Base-by-base conservation (phyloP, 345 rosid genomes). In the Heritiera fomes region DNA sequence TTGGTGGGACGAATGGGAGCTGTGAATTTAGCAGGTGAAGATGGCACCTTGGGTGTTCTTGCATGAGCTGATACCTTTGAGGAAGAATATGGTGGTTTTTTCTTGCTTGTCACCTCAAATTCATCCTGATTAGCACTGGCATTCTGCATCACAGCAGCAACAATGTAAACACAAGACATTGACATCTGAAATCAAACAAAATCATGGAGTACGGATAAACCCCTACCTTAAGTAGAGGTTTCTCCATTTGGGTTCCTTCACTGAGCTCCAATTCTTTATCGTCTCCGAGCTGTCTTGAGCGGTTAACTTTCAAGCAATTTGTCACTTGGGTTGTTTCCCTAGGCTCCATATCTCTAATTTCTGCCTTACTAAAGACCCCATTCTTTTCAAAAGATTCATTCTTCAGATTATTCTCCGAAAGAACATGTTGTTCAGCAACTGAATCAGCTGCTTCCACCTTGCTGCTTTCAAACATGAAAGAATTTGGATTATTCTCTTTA, bases 161-260 rank as follows among this genome's bases (percentile, higher is more conserved):
- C 40, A 68, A 38, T 61, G 45, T 58, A 81, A 78, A 50, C 64
- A 52, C 30, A 80, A 58, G 18, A 5, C 56, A 47, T 46, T 6
- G 56, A 2, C 20, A 23, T 20, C 12, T 23, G 34, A 55, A 30
- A 10, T 1, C 34, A 45, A 66, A n/a, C 30, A 60, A 45, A 68
- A 17, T 34, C 5, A 20, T 55, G 34, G 28, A 17, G 15, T 3
- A 46, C 1, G 47, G 15, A 60, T 4, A 18, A 38, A 20, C 15
- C 43, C 11, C 34, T 79, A 93, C 98, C 97, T 82, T 85, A 30
- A 80, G 70, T 8, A 78, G 73, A 75, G 92, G 89, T 73, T 87
- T 87, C 83, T 83, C 87, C 82, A 73, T 82, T 66, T 81, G 83
- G 79, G 73, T 82, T 72, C 77, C 38, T 64, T 75, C 78, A 63